Conservation (phyloP, 2,329 filamentous ascomycete species). For the Colletotrichum abscissum region DNA sequence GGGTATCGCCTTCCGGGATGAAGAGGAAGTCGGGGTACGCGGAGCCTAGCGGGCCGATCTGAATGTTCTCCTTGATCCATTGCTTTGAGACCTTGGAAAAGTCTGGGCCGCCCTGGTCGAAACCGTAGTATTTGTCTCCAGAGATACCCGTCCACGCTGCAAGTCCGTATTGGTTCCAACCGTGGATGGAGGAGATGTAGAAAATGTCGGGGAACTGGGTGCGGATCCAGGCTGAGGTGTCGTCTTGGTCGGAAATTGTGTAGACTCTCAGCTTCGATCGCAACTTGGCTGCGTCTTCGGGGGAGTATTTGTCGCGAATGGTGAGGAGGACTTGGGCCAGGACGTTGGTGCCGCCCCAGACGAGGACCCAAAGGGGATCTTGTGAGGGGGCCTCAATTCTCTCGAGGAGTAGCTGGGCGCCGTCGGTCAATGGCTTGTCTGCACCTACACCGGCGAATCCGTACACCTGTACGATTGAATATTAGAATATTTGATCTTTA, state of each 20-base stretch:
- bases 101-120: slow-evolving; percentile 59
- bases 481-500: neutral
- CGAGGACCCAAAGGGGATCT: slow-evolving; percentile 61
- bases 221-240: slow-evolving; percentile 67
- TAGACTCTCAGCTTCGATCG: slow-evolving; percentile 60
- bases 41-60: slow-evolving; percentile 56
- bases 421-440: slow-evolving; percentile 47
- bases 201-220: slow-evolving; percentile 63
- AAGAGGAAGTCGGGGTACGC: slow-evolving; percentile 59
- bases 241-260: slow-evolving; percentile 69
- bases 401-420: slow-evolving; percentile 54
- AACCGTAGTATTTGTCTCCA: slow-evolving; percentile 44
- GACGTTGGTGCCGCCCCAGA: slow-evolving; percentile 65
- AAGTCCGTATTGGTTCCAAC: slow-evolving; percentile 64
- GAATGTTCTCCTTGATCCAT: slow-evolving; percentile 66
- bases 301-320: slow-evolving; percentile 42
- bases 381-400: slow-evolving; percentile 42
- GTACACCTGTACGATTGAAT: slow-evolving; percentile 41
- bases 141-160: slow-evolving; percentile 68
- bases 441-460: slow-evolving; percentile 46
- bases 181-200: slow-evolving; percentile 67
- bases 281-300: slow-evolving; percentile 47
- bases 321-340: slow-evolving; percentile 61
- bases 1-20: slow-evolving; percentile 66
- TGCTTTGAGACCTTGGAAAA: slow-evolving; percentile 57